Evolutionary conservation across 768 basidiomycete genomes (phyloP).

Genomic region (Collybia nuda): DNA sequence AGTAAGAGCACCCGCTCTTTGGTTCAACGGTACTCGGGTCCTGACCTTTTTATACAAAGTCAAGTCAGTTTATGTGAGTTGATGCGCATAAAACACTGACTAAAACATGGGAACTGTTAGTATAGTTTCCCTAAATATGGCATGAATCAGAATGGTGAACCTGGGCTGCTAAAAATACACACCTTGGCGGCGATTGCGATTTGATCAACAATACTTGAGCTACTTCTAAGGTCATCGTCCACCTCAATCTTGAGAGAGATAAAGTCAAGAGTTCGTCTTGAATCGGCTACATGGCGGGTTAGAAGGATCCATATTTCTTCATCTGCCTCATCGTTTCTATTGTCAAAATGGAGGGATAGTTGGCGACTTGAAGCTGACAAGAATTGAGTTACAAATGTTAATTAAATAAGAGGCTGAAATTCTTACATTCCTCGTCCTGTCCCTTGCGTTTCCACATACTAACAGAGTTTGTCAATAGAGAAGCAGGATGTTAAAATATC

Average conservation of each 20-base stretch:
- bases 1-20: slow-evolving; percentile 41
- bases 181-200: slow-evolving; percentile 40
- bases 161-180: background rate
- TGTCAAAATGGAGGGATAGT: slow-evolving; percentile 30
- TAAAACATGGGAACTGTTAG: slow-evolving; percentile 51
- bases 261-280: slow-evolving; percentile 61
- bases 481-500: background rate
- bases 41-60: slow-evolving; percentile 27
- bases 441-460: slow-evolving; percentile 47
- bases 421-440: slow-evolving; percentile 23
- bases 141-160: background rate
- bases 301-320: slow-evolving; percentile 80
- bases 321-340: slow-evolving; percentile 19
- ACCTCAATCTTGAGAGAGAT: slow-evolving; percentile 59
- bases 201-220: slow-evolving; percentile 23
- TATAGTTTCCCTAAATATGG: slow-evolving; percentile 42
- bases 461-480: slow-evolving; percentile 13
- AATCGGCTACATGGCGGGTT: slow-evolving; percentile 69
- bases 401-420: background rate
- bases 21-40: slow-evolving; percentile 31
- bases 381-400: background rate
- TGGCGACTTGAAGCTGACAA: slow-evolving; percentile 36
- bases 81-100: slow-evolving; percentile 22
- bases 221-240: slow-evolving; percentile 37
- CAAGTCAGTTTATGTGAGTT: background rate